phyloP scores from a whole-genome alignment of 495 filamentous ascomycete genomes.

The Penicillium bovifimosum region DNA sequence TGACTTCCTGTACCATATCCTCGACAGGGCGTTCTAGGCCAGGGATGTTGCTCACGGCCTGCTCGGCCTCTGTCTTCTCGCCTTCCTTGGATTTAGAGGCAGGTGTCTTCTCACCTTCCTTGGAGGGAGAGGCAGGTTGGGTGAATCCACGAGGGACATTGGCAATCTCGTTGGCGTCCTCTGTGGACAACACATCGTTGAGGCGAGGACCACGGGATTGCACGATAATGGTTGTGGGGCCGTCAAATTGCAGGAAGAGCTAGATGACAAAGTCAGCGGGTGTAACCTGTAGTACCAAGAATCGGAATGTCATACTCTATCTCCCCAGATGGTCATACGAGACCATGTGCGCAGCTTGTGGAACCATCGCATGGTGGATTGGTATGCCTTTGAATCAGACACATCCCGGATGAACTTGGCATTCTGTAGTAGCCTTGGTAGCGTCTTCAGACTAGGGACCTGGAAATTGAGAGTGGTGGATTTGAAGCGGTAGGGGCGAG shows the following conservation, averaged over 20 bases:
- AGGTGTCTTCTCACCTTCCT: slow-evolving; percentile 29
- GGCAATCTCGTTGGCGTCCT: slow-evolving; percentile 83
- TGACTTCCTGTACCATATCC: slow-evolving; percentile 28
- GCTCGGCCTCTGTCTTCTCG: slow-evolving; percentile 17
- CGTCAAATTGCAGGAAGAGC: slow-evolving; percentile 85
- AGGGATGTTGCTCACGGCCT: slow-evolving; percentile 18
- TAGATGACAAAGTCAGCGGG: slow-evolving; percentile 21
- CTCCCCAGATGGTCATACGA: slow-evolving; percentile 84
- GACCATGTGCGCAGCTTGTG: slow-evolving; percentile 67
- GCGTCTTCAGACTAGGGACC: slow-evolving; percentile 56
- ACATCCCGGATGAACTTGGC: slow-evolving; percentile 67
- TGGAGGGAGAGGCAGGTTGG: slow-evolving; percentile 46
- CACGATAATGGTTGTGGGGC: slow-evolving; percentile 76
- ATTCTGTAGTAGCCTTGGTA: slow-evolving; percentile 51
- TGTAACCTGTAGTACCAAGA: too few species aligned
- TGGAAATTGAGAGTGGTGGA: slow-evolving; percentile 72
- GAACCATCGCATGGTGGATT: slow-evolving; percentile 50
- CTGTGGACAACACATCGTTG: slow-evolving; percentile 65
- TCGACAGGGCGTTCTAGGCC: slow-evolving; percentile 32
- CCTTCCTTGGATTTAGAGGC: slow-evolving; percentile 34
- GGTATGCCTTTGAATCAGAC: slow-evolving; percentile 65
- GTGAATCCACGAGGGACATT: slow-evolving; percentile 53
- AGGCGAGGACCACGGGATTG: slow-evolving; percentile 74
- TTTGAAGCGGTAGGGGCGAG: slow-evolving; percentile 78
- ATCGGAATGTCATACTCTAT: slow-evolving; percentile 51